A percentile compares a stretch with the other conserved stretches of the same genome.
Evolutionary conservation across 768 basidiomycete genomes (phyloP).

Genomic region (Trichaptum fuscoviolaceum): DNA sequence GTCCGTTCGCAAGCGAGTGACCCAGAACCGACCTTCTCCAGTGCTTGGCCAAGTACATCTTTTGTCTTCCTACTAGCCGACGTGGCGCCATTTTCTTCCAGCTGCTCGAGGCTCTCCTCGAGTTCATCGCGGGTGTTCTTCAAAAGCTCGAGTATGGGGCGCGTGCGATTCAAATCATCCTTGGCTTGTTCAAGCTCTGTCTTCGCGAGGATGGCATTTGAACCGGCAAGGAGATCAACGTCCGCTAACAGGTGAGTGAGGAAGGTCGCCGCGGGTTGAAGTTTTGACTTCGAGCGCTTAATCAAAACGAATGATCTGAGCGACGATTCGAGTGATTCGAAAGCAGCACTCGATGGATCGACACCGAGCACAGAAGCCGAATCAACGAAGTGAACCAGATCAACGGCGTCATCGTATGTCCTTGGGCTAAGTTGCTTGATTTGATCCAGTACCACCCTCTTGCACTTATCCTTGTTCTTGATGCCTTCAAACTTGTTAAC

Average conservation of each 20-base stretch:
- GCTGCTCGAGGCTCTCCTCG: constrained; percentile 70
- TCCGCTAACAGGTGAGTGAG: constrained; percentile 86
- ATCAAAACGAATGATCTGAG: constrained; percentile 92
- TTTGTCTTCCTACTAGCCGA: constrained; percentile 49
- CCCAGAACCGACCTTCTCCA: constrained; percentile 75
- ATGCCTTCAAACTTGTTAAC: constrained; percentile 98
- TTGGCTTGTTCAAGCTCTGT: constrained; percentile 68
- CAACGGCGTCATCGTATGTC: constrained; percentile 85
- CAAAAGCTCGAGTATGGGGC: constrained; percentile 89
- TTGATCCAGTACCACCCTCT: constrained; percentile 83
- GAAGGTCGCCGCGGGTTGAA: constrained; percentile 90
- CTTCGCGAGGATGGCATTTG: constrained; percentile 85
- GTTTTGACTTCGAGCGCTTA: constrained; percentile 95
- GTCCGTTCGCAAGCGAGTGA: constrained; percentile 53
- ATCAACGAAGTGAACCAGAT: constrained; percentile 98
- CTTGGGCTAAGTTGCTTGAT: constrained; percentile 89
- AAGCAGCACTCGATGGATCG: constrained; percentile 61
- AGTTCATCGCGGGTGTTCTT: constrained; percentile 63
- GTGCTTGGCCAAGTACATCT: constrained; percentile 54
- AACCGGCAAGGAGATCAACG: constrained; percentile 77
- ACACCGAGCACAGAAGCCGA: constrained; percentile 70
- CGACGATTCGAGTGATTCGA: constrained; percentile 84
- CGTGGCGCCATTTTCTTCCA: constrained; percentile 73
- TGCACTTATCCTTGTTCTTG: constrained; percentile 91
- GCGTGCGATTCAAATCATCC: constrained; percentile 58